These are phyloP conservation scores for Ulota crispa DNA, from an alignment of 225 moss, liverwort and hornwort genomes.

Conservation along the genomic window DNA sequence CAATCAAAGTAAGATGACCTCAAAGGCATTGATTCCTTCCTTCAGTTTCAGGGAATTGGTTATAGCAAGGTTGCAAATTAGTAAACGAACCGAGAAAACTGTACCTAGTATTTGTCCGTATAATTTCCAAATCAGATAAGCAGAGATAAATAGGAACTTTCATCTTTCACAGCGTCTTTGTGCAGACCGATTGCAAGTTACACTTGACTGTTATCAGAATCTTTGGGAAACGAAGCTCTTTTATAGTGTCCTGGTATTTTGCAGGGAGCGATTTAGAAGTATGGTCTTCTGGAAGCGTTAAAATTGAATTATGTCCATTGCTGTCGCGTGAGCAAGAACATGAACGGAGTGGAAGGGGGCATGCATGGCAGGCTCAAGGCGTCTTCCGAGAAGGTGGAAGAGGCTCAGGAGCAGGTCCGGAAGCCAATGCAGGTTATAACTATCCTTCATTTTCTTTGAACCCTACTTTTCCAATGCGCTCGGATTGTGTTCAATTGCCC, in stretches of 20 bases:
- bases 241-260: constrained; percentile 22
- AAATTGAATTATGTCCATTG: constrained; percentile 22
- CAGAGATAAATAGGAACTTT: too few species aligned
- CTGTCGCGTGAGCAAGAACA: too few species aligned
- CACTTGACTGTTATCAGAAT: not conserved
- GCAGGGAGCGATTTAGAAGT: constrained; percentile 33
- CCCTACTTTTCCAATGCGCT: not conserved
- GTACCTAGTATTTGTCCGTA: too few species aligned
- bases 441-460: not conserved
- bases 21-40: too few species aligned
- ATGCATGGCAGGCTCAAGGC: constrained; percentile 40
- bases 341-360: too few species aligned
- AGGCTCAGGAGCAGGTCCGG: constrained; percentile 13
- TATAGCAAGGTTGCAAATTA: not conserved
- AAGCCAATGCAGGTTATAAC: constrained; percentile 29
- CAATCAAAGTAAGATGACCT: constrained; percentile 42
- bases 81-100: too few species aligned
- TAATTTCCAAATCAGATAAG: too few species aligned
- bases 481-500: not conserved
- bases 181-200: not conserved
- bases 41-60: too few species aligned
- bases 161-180: too few species aligned
- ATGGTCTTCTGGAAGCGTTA: constrained; percentile 21
- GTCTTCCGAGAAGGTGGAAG: constrained; percentile 28
- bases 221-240: constrained; percentile 1